Base-by-base conservation (phyloP, 768 basidiomycete genomes). In the Filobasidium floriforme region DNA sequence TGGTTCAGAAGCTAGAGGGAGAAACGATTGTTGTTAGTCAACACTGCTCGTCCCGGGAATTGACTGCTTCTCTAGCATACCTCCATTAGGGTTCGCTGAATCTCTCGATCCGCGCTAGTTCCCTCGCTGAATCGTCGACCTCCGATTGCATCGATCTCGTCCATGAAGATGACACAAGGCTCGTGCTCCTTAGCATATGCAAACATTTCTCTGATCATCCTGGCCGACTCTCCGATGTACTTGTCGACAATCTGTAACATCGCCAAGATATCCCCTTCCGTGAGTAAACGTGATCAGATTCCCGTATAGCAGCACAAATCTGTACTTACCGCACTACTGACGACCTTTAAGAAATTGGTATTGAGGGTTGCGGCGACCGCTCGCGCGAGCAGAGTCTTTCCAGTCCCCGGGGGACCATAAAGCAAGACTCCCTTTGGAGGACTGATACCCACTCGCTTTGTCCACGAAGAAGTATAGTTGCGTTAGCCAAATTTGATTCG, bases 161-260 rank as follows among this genome's bases (percentile, higher is more conserved):
- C 93, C 92, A 97, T 96, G 82, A 96, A 96, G 72, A 96, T 96
- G 65, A 96, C 91, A 77, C 92, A 98, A 54, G 96, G 96, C 79
- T 98, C 96, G 76, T 99, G 93, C 78, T 99, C 94, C 68, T 83
- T 84, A 14, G 96, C 96, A 79, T 97, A 99, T 28, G 90, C 92
- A 74, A 99, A 99, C 96, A 99, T 98, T 79, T 99, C 96, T 71
- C 96, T 85, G 28, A 99, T 88, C 10, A 98, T 86, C 61, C 96
- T 85, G 22, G 96, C 96, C 66, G 89, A 92, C 81, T 98, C 96
- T 72, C 96, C 96, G 59, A 99, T 98, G 77, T 98, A 99, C 80
- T 98, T 80, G 71, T 80, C 79, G 65, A 80, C 79, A 55, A 80
- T 80, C 77, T 79, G 65, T 1, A 41, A 29, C 54, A 51, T 29